A percentile compares a stretch with the other conserved stretches of the same genome.
phyloP scores from a whole-genome alignment of 257 asterid species.

The Eucommia ulmoides region DNA sequence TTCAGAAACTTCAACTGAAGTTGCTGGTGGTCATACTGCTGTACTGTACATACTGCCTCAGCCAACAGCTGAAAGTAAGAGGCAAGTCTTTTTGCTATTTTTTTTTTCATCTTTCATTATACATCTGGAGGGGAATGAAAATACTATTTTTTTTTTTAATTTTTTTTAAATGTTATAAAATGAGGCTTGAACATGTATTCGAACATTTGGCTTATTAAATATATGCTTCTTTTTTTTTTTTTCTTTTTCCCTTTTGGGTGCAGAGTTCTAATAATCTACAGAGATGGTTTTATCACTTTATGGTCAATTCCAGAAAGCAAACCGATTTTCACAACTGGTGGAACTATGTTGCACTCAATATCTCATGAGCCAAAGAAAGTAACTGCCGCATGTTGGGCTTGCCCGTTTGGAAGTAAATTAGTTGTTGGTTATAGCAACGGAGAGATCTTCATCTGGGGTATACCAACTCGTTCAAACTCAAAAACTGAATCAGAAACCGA shows the following conservation, averaged over 20 bases:
- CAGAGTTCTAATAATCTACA: constrained; percentile 64
- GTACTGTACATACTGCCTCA: constrained; percentile 60
- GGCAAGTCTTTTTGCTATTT: constrained; percentile 28
- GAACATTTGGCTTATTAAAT: background rate
- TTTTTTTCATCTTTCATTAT: background rate
- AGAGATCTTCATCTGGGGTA: constrained; percentile 65
- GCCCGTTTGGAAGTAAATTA: constrained; percentile 68
- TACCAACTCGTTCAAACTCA: constrained; percentile 35
- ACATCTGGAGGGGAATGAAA: background rate
- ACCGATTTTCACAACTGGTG: constrained; percentile 33
- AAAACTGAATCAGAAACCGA: constrained; percentile 23
- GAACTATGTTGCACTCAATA: constrained; percentile 31
- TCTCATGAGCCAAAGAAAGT: constrained; percentile 61
- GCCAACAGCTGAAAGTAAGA: constrained; percentile 67
- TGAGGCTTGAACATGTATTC: background rate
- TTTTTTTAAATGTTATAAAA: too few species aligned
- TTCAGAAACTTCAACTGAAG: too few species aligned
- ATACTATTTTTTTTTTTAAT: too few species aligned
- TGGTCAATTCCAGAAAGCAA: constrained; percentile 82
- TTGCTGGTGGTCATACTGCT: constrained; percentile 33
- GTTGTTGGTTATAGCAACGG: constrained; percentile 84
- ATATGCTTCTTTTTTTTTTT: background rate
- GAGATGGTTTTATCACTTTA: constrained; percentile 52
- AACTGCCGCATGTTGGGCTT: constrained; percentile 88
- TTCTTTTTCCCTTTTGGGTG: constrained; percentile 5